These are phyloP conservation scores for Rosa rugosa DNA, from an alignment of 306 rosid genomes.

Conservation along the genomic window DNA sequence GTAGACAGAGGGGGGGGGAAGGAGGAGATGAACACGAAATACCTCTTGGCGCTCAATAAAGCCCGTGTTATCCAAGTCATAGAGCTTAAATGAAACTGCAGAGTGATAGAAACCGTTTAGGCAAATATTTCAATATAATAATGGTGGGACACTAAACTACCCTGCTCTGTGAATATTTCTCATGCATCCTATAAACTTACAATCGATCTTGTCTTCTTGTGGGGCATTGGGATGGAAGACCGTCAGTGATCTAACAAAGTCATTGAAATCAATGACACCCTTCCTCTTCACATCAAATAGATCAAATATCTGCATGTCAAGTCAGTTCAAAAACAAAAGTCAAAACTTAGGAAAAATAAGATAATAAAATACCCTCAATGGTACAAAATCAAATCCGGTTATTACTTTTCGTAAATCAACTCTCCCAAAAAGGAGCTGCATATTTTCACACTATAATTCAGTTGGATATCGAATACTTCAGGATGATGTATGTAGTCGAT, in stretches of 20 bases:
- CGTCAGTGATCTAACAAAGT: slow-evolving; percentile 86
- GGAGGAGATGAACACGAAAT: slow-evolving; percentile 4
- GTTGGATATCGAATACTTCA: neutral
- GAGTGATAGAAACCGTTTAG: slow-evolving; percentile 1
- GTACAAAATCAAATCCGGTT: neutral
- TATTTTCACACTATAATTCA: neutral
- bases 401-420: too few relatives aligned
- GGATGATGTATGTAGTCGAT: neutral
- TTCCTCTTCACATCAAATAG: slow-evolving; percentile 74
- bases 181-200: slow-evolving; percentile 45
- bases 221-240: slow-evolving; percentile 85
- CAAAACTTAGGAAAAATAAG: slow-evolving; percentile 9
- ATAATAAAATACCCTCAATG: neutral
- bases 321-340: slow-evolving; percentile 27
- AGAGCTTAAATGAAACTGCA: slow-evolving; percentile 85
- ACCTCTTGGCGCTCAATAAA: slow-evolving; percentile 89
- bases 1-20: neutral
- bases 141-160: slow-evolving; percentile 9
- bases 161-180: neutral
- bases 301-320: slow-evolving; percentile 68
- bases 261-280: slow-evolving; percentile 84
- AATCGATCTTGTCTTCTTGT: slow-evolving; percentile 70
- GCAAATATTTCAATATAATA: neutral
- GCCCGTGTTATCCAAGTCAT: slow-evolving; percentile 73
- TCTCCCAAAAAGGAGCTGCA: neutral